phyloP scores from a whole-genome alignment of 208 protist species.

The Leptomonas pyrrhocoris region DNA sequence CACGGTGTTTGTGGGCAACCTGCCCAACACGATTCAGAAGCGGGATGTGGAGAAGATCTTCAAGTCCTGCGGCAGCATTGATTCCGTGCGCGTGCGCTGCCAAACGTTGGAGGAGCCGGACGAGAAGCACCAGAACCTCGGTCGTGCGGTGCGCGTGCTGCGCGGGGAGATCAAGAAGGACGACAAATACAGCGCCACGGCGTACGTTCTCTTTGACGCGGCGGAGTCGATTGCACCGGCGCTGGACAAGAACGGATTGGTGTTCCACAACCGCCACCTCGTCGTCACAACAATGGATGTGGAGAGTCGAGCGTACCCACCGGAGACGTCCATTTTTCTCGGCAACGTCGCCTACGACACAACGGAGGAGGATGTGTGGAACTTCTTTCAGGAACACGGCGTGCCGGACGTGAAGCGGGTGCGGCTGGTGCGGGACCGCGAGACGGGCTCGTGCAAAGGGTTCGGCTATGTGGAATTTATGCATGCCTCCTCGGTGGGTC shows the following conservation, averaged over 20 bases:
- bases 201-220: conserved; percentile 83
- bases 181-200: conserved; percentile 77
- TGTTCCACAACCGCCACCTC: conserved; percentile 82
- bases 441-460: conserved; percentile 84
- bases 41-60: conserved; percentile 79
- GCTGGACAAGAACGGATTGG: conserved; percentile 64
- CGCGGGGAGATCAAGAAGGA: conserved; percentile 87
- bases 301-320: conserved; percentile 68
- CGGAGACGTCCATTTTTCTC: conserved; percentile 89
- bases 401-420: conserved; percentile 80
- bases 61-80: conserved; percentile 78
- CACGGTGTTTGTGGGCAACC: conserved; percentile 91
- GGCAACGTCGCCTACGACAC: conserved; percentile 89
- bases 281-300: conserved; percentile 79
- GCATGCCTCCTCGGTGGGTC: conserved; percentile 45
- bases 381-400: conserved; percentile 85
- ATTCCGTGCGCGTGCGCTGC: conserved; percentile 75
- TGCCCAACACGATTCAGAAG: conserved; percentile 82
- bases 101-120: conserved; percentile 66
- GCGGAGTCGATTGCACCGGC: conserved; percentile 36
- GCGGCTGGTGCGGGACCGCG: conserved; percentile 83
- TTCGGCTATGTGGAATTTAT: conserved; percentile 93
- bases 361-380: conserved; percentile 83
- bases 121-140: conserved; percentile 52
- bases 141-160: conserved; percentile 83